phyloP scores from a whole-genome alignment of 345 rosid species.

The Lepidium didymum region DNA sequence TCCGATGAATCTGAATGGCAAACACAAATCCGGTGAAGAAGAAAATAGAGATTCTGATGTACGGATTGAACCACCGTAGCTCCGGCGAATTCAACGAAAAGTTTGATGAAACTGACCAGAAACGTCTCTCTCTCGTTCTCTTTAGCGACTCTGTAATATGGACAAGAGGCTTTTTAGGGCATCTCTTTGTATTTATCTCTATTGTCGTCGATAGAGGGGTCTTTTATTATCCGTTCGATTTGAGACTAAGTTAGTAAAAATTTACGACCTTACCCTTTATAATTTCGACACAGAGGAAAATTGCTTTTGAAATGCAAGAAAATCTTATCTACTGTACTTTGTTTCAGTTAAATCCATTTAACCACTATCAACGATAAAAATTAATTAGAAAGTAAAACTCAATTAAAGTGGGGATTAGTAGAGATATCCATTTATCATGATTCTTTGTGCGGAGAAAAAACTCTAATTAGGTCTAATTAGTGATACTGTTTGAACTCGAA shows the following conservation, averaged over 20 bases:
- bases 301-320: background rate
- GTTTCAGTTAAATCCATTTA: background rate
- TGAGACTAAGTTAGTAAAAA: background rate
- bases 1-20: background rate
- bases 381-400: too few species aligned
- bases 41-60: background rate
- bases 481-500: too few species aligned
- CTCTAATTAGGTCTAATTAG: too few species aligned
- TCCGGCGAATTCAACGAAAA: background rate
- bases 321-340: background rate
- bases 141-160: background rate
- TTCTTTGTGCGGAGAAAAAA: too few species aligned
- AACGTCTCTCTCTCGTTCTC: background rate
- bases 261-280: background rate
- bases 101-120: background rate
- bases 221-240: background rate
- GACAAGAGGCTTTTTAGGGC: background rate
- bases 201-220: background rate
- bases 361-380: background rate
- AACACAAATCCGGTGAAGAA: background rate
- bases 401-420: too few species aligned
- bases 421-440: too few species aligned
- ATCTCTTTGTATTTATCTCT: background rate
- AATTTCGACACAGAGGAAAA: background rate
- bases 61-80: background rate